A percentile compares a stretch with the other conserved stretches of the same genome.
Conservation (phyloP, 2,329 filamentous ascomycete genomes). For the Aspergillus piperis region DNA sequence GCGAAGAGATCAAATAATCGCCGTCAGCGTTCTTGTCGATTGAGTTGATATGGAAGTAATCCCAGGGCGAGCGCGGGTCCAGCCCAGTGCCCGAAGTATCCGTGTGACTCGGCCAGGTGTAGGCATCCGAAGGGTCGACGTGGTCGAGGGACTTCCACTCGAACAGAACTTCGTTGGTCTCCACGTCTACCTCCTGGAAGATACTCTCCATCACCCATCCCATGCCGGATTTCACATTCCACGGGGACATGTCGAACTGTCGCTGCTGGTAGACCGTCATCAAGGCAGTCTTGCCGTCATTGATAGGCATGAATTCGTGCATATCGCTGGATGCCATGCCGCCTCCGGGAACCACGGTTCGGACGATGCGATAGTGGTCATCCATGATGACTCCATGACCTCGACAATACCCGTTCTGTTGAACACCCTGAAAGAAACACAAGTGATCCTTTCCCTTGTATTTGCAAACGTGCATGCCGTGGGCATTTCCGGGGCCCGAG, state of each 20-base stretch:
- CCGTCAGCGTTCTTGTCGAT: constrained; percentile 45
- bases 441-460: constrained; percentile 53
- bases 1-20: constrained; percentile 46
- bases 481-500: constrained; percentile 52
- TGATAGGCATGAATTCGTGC: constrained; percentile 55
- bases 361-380: constrained; percentile 51
- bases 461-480: constrained; percentile 51
- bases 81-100: constrained; percentile 52
- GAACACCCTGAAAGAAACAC: constrained; percentile 56
- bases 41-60: constrained; percentile 49
- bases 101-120: constrained; percentile 48
- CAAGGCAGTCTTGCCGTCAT: constrained; percentile 45
- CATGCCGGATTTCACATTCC: constrained; percentile 46
- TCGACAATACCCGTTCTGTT: constrained; percentile 54
- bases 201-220: constrained; percentile 56
- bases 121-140: constrained; percentile 50
- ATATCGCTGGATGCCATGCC: constrained; percentile 51
- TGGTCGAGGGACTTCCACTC: constrained; percentile 55
- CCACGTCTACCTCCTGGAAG: constrained; percentile 56
- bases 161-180: constrained; percentile 51
- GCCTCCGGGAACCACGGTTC: constrained; percentile 46
- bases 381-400: constrained; percentile 58
- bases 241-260: constrained; percentile 50
- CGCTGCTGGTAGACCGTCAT: constrained; percentile 47
- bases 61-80: constrained; percentile 47